These are phyloP conservation scores for Phanerochaete carnosa DNA, from an alignment of 768 basidiomycete species.

Conservation along the genomic window DNA sequence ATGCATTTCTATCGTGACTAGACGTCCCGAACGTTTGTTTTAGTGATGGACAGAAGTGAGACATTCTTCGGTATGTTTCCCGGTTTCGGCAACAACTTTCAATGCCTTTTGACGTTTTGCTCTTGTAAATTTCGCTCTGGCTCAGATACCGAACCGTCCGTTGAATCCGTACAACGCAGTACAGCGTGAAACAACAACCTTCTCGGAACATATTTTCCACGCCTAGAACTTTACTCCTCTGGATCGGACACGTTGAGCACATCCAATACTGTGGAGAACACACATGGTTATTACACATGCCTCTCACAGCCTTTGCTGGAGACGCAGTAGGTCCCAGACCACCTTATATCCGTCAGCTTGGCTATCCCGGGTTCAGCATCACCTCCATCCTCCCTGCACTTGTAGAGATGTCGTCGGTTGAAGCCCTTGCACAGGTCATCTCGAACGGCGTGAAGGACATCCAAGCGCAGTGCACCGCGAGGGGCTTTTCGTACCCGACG, in stretches of 20 bases:
- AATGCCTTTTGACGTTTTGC: not conserved
- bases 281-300: not conserved
- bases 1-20: not conserved
- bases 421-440: slow-evolving; percentile 6
- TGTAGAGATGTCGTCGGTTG: not conserved
- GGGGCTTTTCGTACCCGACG: slow-evolving; percentile 1
- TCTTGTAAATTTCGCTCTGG: not conserved
- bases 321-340: not conserved
- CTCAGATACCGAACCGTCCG: not conserved
- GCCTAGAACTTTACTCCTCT: not conserved
- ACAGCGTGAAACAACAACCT: not conserved
- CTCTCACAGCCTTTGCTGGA: not conserved
- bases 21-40: not conserved
- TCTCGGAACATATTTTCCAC: not conserved
- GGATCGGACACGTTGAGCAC: not conserved
- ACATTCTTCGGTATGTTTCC: not conserved
- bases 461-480: not conserved
- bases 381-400: not conserved
- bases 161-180: not conserved
- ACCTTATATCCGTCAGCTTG: not conserved
- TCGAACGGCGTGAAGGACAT: slow-evolving; percentile 6
- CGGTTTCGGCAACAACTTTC: not conserved
- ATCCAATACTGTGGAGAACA: not conserved
- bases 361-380: not conserved
- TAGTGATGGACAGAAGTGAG: not conserved